phyloP scores from a whole-genome alignment of 352 stramenopile genomes.

The Plasmopara halstedii region DNA sequence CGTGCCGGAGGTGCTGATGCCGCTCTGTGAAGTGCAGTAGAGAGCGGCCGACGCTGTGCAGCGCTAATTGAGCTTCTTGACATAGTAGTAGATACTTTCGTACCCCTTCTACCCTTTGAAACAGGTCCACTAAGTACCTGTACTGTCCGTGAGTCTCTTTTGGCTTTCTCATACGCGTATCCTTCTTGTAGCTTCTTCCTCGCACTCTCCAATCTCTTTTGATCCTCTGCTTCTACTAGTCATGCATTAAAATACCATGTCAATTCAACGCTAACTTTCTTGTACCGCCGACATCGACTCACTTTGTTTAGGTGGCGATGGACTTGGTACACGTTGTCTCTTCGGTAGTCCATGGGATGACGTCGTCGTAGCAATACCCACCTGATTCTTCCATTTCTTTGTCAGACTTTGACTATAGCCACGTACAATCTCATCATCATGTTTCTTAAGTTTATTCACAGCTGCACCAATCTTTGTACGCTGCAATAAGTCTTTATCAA shows the following conservation, averaged over 20 bases:
- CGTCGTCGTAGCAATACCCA: constrained; percentile 32
- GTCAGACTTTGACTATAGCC: constrained; percentile 77
- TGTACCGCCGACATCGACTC: not conserved
- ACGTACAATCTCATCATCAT: constrained; percentile 70
- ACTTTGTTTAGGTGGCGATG: constrained; percentile 26
- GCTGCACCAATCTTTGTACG: constrained; percentile 70
- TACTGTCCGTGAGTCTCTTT: constrained; percentile 62
- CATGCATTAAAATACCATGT: constrained; percentile 1
- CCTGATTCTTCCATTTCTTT: constrained; percentile 73
- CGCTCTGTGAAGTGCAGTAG: constrained; percentile 10
- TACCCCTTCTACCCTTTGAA: constrained; percentile 40
- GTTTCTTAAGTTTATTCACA: constrained; percentile 83
- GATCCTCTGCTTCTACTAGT: constrained; percentile 18
- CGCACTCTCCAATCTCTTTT: constrained; percentile 55
- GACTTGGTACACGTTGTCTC: constrained; percentile 14
- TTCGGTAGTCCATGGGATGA: constrained; percentile 5
- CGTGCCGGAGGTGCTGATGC: constrained; percentile 22
- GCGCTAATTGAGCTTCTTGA: constrained; percentile 45
- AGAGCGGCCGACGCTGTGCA: constrained; percentile 25
- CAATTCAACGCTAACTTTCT: not conserved
- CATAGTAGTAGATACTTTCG: constrained; percentile 53
- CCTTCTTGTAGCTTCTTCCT: constrained; percentile 66
- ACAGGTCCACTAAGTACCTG: constrained; percentile 63
- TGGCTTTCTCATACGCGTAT: constrained; percentile 65
- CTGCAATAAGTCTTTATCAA: constrained; percentile 70